Evolutionary conservation across 495 filamentous ascomycete species (phyloP), one percentile per base, ranked within the genome.

Genomic region (Lichenothelia convexa): DNA sequence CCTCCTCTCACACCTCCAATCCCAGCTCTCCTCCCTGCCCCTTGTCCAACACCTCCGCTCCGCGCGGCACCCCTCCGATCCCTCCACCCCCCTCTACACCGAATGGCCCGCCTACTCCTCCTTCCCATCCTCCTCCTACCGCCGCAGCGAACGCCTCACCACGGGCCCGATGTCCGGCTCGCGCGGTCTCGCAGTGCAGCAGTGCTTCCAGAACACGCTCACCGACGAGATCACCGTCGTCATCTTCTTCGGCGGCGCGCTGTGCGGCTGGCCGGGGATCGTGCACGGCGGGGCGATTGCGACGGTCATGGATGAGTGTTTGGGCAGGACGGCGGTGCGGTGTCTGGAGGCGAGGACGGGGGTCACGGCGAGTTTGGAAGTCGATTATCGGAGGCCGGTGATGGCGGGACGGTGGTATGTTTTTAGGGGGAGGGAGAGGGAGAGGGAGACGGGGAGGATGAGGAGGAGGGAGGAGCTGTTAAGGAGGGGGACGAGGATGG

Each of bases 211-310:
- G 56, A 67, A 70, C 40, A 45, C 59, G 16, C 58, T 58, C 29
- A 61, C 61, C 24, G 49, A 61, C 30, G 56, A 56, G 40, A 42
- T 66, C 3, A 41, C 68, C 26, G 65, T 56, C 38, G 51, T 87
- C 12, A 58, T 85, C 13, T 77, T 58, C 50, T 67, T 87, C 27
- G 81, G 81, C 21, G 31, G 50, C 1, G 69, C 60, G 11, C 47
- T 74, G 16, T 59, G 70, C 21, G 80, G 82, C 2, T 86, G 78
- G 77, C 80, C 79, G n/a, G 68, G 67, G 2, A 59, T 83, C 16
- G 71, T 77, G 35, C 82, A 91, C 56, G 82, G 82, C 13, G 82
- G 82, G 13, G 62, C 65, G 2, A 61, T 82, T 24, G 80, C 72
- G 3, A 84, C 77, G 0, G 48, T 84, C 5, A 52, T 86, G 21